Evolutionary conservation across 176 grass and related monocot genomes (phyloP).

Genomic region (Lolium multiflorum): DNA sequence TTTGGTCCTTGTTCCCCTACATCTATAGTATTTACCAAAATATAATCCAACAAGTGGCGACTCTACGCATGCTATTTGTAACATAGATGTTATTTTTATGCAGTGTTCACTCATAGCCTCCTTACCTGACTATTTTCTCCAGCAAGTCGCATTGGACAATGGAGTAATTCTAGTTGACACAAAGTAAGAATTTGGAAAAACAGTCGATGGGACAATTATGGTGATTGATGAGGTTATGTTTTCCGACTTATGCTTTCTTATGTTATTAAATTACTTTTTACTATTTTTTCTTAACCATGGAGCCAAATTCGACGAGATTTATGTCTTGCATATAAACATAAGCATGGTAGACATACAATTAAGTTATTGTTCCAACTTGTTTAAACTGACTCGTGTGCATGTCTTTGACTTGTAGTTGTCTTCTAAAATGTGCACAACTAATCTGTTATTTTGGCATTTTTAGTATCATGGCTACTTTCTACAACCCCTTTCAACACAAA

Average conservation of each 20-base stretch:
- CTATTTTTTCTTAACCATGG: neutral
- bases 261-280: neutral
- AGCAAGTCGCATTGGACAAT: slow-evolving; percentile 87
- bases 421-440: neutral
- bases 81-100: neutral
- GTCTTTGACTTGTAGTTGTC: neutral
- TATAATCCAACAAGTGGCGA: neutral
- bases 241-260: slow-evolving; percentile 31
- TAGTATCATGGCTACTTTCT: neutral
- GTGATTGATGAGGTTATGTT: slow-evolving; percentile 90
- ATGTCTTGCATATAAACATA: slow-evolving; percentile 10
- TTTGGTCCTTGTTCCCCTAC: neutral
- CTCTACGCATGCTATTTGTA: neutral
- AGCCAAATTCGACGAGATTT: neutral
- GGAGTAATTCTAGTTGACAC: slow-evolving; percentile 89
- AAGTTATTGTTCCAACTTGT: neutral
- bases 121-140: slow-evolving; percentile 32
- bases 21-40: too few species aligned
- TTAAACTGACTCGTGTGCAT: neutral
- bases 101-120: neutral
- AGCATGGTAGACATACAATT: neutral
- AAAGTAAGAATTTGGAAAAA: slow-evolving; percentile 97
- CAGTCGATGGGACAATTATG: slow-evolving; percentile 78
- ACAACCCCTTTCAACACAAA: too few species aligned
- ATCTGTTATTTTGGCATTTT: neutral